Evolutionary conservation across 257 asterid species (phyloP), one percentile per base, ranked within the genome.

Genomic region (Gentiana macrophylla): DNA sequence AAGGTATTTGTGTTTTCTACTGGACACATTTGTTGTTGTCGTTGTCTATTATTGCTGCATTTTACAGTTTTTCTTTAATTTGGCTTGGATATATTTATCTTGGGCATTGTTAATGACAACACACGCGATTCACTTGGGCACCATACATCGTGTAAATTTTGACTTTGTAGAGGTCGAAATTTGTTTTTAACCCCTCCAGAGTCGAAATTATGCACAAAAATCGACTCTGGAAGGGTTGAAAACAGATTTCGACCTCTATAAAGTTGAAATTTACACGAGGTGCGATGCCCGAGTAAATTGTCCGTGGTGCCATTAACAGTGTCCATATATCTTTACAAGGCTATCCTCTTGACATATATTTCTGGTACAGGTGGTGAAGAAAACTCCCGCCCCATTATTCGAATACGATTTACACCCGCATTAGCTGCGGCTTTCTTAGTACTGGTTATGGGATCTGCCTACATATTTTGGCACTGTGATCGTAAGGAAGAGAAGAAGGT

Each of bases 401-500:
- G 49, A 24, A 66, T 59, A 50, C 73, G 50, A 63, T 61, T 9
- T 67, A 67, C 64, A 70, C 69, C 70, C 24, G 24, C 24, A 1
- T 24, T 24, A 24, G 24, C 74, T 58, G 45, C 69, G 36, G 67
- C 74, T 24, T 41, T 65, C 24, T 13, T 41, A 41, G 2, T 61
- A 41, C 5, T 55, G 52, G 38, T 37, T 24, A 24, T 24, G 24
- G 24, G 24, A 24, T 24, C 24, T 24, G 24, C 24, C 24, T 24
- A 24, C 24, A 1, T 24, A 24, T 24, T 24, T 24, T 24, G 24
- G 24, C 24, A 24, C 24, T 24, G 24, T 24, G 24, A 24, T 52
- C 49, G 73, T 57, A 66, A 36, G 36, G 76, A 62, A n/a, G 81
- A 69, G 76, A 68, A 80, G 73, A 75, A 80, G 85, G 92, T 86